Evolutionary conservation across 345 rosid genomes (phyloP), one percentile per base, ranked within the genome.

Genomic region (Brassica juncea): DNA sequence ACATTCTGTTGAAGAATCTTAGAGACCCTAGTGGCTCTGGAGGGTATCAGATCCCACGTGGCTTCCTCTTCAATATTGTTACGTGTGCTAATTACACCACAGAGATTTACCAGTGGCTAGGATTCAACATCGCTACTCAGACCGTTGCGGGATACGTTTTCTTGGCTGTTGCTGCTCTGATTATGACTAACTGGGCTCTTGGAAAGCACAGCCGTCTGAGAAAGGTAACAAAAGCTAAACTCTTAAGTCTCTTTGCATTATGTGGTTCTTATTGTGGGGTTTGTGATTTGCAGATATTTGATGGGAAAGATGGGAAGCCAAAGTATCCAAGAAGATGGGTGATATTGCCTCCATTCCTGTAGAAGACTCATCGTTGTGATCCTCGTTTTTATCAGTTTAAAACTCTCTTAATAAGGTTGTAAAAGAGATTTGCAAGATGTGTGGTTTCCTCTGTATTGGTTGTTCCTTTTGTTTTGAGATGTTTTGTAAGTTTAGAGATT

Each of bases 181-280:
- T 93, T 85, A 95, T 95, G 99, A 90, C 94, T 66, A 95, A 93
- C 25, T 95, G 99, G 99, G 99, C 99, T 73, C 93, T 95, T 44
- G 89, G 94, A 55, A 95, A 95, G 89, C 99, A 95, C 79, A 86
- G 89, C 11, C 90, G 98, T 42, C 77, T 95, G 87, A 93, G 82
- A 85, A 91, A 95, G 98, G 99, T 93, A 87, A n/a, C n/a, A 67
- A 4, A 39, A 30, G 71, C 25, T 37, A 55, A 35, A 35, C 39
- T 44, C 54, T 44, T 15, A 39, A 39, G 12, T 39, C 12, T 39
- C 4, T 39, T 44, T 44, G 54, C 10, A 9, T 11, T 44, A 2
- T 44, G 8, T 59, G 71, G 49, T 3, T 63, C 62, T 65, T 52
- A 34, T 6, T 72, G 30, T 79, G 68, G 62, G 8, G 9, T 10